Conservation (phyloP, 768 basidiomycete genomes). For the Kwoniella bestiolae region DNA sequence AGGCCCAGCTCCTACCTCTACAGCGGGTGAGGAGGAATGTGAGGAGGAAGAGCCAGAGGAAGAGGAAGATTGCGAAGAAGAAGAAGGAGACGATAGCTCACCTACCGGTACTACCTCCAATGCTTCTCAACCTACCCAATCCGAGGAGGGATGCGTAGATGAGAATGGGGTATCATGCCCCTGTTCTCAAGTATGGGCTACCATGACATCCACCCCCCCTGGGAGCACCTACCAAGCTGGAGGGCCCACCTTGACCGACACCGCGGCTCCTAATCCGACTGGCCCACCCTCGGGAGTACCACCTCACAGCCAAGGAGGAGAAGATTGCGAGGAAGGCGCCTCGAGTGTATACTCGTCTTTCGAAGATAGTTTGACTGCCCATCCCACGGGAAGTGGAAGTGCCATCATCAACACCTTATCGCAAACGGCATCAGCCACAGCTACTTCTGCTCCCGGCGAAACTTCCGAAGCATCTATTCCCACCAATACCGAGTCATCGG, state of each 20-base stretch:
- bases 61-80: conserved; percentile 2
- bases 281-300: no score
- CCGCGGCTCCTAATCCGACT: not conserved
- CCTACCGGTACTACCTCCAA: not conserved
- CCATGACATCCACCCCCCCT: not conserved
- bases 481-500: not conserved
- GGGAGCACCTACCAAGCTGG: not conserved
- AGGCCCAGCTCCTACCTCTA: not conserved
- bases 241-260: no score
- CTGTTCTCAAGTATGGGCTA: not conserved
- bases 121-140: not conserved
- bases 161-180: not conserved
- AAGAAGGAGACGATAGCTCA: not conserved
- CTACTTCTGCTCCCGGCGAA: not conserved
- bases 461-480: not conserved
- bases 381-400: not conserved
- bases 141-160: not conserved
- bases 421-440: not conserved
- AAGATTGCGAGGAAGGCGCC: conserved; percentile 1
- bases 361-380: not conserved
- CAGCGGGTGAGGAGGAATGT: not conserved
- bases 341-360: not conserved
- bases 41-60: not conserved
- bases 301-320: no score
- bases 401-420: not conserved